phyloP scores from a whole-genome alignment of 768 basidiomycete species.

The Dioszegia aurantiaca region DNA sequence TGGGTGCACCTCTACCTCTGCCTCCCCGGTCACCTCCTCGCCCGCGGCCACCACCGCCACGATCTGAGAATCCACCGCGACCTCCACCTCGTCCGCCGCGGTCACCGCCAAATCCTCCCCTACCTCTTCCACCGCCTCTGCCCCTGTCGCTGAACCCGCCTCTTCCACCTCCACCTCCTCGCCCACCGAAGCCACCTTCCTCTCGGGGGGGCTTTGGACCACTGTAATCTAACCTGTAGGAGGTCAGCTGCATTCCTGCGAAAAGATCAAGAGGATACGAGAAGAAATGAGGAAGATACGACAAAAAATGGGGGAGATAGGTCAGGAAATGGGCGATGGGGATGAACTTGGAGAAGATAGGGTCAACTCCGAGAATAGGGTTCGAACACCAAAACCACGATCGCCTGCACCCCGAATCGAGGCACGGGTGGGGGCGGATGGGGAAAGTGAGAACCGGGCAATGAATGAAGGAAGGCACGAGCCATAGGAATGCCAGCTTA shows the following conservation, averaged over 20 bases:
- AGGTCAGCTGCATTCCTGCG: too few relatives aligned
- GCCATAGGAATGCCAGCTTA: background rate
- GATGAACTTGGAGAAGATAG: too few relatives aligned
- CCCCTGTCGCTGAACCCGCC: constrained; percentile 14
- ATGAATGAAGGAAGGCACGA: background rate
- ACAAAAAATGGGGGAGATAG: too few relatives aligned
- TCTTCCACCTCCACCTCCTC: constrained; percentile 45
- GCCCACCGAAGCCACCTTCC: constrained; percentile 23
- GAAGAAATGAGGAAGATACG: too few relatives aligned
- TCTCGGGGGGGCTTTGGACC: constrained; percentile 54
- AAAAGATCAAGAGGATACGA: too few relatives aligned
- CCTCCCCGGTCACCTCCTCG: constrained; percentile 13
- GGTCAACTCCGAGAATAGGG: too few relatives aligned
- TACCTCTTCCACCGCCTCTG: constrained; percentile 18
- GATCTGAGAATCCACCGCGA: constrained; percentile 3
- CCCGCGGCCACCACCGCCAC: constrained; percentile 14
- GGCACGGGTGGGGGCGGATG: too few relatives aligned
- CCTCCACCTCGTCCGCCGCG: constrained; percentile 10
- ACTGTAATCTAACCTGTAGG: background rate
- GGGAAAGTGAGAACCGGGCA: too few relatives aligned
- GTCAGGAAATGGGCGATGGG: too few relatives aligned
- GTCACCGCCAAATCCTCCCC: constrained; percentile 16
- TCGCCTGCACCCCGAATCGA: too few relatives aligned
- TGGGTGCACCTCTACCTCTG: constrained; percentile 9
- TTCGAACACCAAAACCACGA: too few relatives aligned